These are phyloP conservation scores for Heracleum sosnowskyi DNA, from an alignment of 129 eudicot species.

Conservation along the genomic window DNA sequence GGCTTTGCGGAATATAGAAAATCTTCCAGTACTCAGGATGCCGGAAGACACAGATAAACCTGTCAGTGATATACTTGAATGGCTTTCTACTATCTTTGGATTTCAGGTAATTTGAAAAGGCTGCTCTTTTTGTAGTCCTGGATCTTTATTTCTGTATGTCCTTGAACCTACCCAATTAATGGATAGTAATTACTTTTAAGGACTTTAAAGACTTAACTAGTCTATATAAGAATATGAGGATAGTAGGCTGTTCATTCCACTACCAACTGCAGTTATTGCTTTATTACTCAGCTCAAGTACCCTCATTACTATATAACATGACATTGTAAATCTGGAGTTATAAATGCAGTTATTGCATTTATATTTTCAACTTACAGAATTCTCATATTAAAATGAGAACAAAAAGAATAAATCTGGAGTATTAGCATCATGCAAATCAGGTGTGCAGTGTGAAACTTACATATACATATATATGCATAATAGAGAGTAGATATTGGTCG, in stretches of 20 bases:
- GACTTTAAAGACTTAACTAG: neutral
- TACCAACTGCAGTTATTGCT: neutral
- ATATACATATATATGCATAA: neutral
- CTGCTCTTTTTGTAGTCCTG: neutral
- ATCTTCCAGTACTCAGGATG: conserved; percentile 65
- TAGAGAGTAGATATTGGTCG: neutral
- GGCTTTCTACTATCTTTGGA: conserved; percentile 86
- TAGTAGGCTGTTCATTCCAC: neutral
- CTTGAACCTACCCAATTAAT: neutral
- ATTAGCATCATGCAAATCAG: neutral
- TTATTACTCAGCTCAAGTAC: too few species aligned
- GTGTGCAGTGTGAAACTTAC: neutral
- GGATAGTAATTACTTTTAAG: neutral
- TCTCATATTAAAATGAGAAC: neutral
- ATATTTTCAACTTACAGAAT: neutral
- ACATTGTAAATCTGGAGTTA: too few species aligned
- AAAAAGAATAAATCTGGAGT: neutral
- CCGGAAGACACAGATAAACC: conserved; percentile 58
- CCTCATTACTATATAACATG: too few species aligned
- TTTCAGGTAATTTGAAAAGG: conserved; percentile 55
- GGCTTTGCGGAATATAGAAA: conserved; percentile 59
- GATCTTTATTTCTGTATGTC: neutral
- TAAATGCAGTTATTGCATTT: too few species aligned
- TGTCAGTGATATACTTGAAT: conserved; percentile 76
- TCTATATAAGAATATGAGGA: neutral